Conservation (phyloP, 2,329 filamentous ascomycete genomes). For the Trichoderma lentiforme region DNA sequence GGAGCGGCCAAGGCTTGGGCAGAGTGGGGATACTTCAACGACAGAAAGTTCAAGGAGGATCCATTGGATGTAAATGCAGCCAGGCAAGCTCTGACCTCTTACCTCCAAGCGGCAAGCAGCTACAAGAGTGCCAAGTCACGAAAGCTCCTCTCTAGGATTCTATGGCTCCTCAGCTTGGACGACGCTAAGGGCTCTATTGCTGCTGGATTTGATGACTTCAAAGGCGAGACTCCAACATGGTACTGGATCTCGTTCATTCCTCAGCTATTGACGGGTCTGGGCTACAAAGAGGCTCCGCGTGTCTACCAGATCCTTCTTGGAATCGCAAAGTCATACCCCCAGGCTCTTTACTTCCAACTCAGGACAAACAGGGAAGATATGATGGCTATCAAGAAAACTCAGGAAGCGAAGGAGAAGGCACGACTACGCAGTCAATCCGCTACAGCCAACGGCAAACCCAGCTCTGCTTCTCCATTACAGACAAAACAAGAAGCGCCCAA, state of each 20-base stretch:
- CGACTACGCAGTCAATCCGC: slow-evolving; percentile 48
- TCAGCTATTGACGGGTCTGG: slow-evolving; percentile 86
- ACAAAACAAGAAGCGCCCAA: slow-evolving; percentile 51
- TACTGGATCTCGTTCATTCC: slow-evolving; percentile 99
- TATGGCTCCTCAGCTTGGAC: slow-evolving; percentile 94
- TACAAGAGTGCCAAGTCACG: slow-evolving; percentile 97
- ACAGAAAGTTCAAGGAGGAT: slow-evolving; percentile 91
- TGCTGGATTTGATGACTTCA: slow-evolving; percentile 88
- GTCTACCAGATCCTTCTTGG: slow-evolving; percentile 84
- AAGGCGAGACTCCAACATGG: slow-evolving; percentile 96
- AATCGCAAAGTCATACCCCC: slow-evolving; percentile 93
- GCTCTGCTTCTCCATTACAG: slow-evolving; percentile 43
- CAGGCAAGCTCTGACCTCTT: slow-evolving; percentile 90
- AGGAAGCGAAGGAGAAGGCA: slow-evolving; percentile 68
- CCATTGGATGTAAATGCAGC: slow-evolving; percentile 78
- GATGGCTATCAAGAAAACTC: slow-evolving; percentile 83
- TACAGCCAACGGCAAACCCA: slow-evolving; percentile 42
- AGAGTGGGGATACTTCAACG: slow-evolving; percentile 98
- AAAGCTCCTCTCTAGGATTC: slow-evolving; percentile 86
- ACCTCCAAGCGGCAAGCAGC: slow-evolving; percentile 89
- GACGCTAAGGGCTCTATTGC: slow-evolving; percentile 81
- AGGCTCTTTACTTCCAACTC: slow-evolving; percentile 93
- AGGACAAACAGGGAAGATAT: slow-evolving; percentile 93
- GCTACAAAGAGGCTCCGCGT: slow-evolving; percentile 84
- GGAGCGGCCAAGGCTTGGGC: slow-evolving; percentile 96